Conservation (phyloP, 441 rosid species). For the Theobroma grandiflorum region DNA sequence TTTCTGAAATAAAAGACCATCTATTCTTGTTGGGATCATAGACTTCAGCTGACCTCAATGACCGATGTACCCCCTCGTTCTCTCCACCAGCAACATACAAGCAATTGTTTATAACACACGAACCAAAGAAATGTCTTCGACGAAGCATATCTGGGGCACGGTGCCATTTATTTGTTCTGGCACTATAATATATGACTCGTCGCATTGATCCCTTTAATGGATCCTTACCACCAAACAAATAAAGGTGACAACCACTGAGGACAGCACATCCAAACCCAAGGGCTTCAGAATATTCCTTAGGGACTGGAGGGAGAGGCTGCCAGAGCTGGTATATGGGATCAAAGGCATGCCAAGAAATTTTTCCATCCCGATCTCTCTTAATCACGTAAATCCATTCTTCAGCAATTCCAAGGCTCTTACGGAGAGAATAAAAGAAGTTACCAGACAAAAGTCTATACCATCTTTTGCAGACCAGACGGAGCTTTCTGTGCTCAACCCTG, state of each 20-base stretch:
- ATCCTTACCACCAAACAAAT: constrained; percentile 67
- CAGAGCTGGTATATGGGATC: constrained; percentile 64
- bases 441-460: constrained; percentile 61
- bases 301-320: constrained; percentile 67
- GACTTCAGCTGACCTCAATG: constrained; percentile 59
- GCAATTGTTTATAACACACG: constrained; percentile 66
- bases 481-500: constrained; percentile 55
- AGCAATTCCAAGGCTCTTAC: constrained; percentile 59
- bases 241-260: constrained; percentile 64
- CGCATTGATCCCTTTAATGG: constrained; percentile 61
- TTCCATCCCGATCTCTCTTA: constrained; percentile 60
- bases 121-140: constrained; percentile 59
- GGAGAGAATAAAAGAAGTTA: constrained; percentile 57
- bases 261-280: constrained; percentile 68
- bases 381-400: constrained; percentile 66
- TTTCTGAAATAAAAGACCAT: constrained; percentile 59
- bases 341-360: constrained; percentile 67
- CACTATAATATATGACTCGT: constrained; percentile 59
- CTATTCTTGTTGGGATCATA: constrained; percentile 68
- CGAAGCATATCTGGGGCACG: constrained; percentile 69
- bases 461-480: constrained; percentile 62
- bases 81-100: constrained; percentile 69
- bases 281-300: constrained; percentile 61
- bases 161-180: constrained; percentile 64
- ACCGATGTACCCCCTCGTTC: constrained; percentile 55